phyloP scores from a whole-genome alignment of 2,329 filamentous ascomycete species.

The Diplodia intermedia region DNA sequence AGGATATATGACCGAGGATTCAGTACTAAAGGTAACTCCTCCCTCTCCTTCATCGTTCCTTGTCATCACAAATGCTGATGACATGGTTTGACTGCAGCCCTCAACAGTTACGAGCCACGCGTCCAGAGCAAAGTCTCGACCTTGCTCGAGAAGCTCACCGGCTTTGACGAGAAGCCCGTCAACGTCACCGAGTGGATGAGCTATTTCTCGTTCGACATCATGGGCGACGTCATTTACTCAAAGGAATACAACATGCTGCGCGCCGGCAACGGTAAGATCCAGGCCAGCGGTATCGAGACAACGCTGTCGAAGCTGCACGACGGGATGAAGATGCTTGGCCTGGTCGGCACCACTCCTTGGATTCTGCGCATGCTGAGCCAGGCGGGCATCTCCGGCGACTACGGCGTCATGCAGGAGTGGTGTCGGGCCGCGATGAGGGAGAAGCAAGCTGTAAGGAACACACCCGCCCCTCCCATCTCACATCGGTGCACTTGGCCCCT shows the following conservation, averaged over 20 bases:
- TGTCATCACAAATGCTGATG: background rate
- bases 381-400: background rate
- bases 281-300: slow-evolving; percentile 36
- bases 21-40: slow-evolving; percentile 37
- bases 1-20: slow-evolving; percentile 46
- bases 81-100: background rate
- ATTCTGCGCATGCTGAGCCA: slow-evolving; percentile 41
- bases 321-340: slow-evolving; percentile 45
- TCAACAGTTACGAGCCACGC: slow-evolving; percentile 42
- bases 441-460: slow-evolving; percentile 2
- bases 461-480: background rate
- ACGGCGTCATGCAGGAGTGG: slow-evolving; percentile 7
- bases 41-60: background rate
- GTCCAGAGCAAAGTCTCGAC: slow-evolving; percentile 42
- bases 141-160: slow-evolving; percentile 40
- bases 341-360: slow-evolving; percentile 48
- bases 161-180: slow-evolving; percentile 36
- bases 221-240: slow-evolving; percentile 55
- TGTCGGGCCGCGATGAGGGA: slow-evolving; percentile 17
- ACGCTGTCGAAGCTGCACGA: slow-evolving; percentile 40
- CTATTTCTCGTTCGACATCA: slow-evolving; percentile 58
- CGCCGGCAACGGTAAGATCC: slow-evolving; percentile 37
- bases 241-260: slow-evolving; percentile 51
- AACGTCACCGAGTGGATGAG: slow-evolving; percentile 46
- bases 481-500: no score